Conservation (phyloP, 2,329 filamentous ascomycete genomes). For the Phaeosphaeria sp. region DNA sequence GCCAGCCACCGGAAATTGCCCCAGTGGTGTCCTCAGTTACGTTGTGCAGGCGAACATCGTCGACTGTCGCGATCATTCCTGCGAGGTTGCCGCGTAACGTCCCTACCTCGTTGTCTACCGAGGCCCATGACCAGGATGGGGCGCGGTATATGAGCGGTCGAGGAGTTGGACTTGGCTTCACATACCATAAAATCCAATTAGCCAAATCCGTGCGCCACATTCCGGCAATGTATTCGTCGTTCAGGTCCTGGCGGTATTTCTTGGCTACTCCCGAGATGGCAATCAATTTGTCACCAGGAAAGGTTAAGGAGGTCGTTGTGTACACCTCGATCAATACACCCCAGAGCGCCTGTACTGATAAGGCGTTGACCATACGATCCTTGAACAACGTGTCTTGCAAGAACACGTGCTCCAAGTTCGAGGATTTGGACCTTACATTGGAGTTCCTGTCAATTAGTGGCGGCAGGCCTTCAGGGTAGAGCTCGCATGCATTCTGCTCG, state of each 20-base stretch:
- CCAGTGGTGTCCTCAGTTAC: not conserved
- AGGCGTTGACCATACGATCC: not conserved
- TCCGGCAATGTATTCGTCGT: not conserved
- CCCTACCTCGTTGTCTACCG: not conserved
- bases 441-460: not conserved
- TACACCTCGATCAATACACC: not conserved
- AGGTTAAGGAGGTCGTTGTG: not conserved
- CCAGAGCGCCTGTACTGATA: not conserved
- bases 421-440: not conserved
- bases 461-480: not conserved
- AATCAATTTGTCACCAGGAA: not conserved
- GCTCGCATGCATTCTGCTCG: not conserved
- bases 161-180: not conserved
- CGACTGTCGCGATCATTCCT: not conserved
- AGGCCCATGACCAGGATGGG: not conserved
- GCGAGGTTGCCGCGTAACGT: not conserved
- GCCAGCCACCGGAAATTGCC: not conserved
- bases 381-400: not conserved
- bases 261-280: not conserved
- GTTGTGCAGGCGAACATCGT: not conserved
- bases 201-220: not conserved
- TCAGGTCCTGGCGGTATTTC: not conserved
- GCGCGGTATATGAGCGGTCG: not conserved
- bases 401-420: not conserved
- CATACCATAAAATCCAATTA: not conserved